Percentiles rank a stretch among this genome's conserved stretches.
phyloP scores from a whole-genome alignment of 345 rosid species.

The Moricandia moricandioides region DNA sequence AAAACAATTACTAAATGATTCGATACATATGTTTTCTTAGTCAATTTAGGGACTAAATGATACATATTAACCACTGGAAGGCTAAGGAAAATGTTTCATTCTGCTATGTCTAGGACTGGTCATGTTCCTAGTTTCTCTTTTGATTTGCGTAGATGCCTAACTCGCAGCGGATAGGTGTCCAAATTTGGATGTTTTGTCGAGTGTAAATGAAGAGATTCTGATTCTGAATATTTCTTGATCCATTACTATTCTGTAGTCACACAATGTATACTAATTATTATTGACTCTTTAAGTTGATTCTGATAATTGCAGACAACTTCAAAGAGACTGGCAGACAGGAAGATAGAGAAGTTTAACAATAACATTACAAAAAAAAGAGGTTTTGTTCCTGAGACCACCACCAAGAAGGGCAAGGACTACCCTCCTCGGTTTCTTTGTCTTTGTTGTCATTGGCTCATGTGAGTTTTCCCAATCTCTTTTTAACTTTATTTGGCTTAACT shows the following conservation, averaged over 20 bases:
- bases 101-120: background rate
- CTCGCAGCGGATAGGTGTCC: background rate
- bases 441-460: conserved; percentile 97
- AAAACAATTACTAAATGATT: no score
- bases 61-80: background rate
- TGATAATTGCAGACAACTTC: conserved; percentile 68
- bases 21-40: background rate
- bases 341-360: conserved; percentile 77
- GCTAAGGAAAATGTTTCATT: background rate
- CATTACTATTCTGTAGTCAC: background rate
- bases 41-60: background rate
- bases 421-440: conserved; percentile 91
- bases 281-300: background rate
- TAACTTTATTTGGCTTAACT: background rate
- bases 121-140: background rate
- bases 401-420: conserved; percentile 82
- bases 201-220: background rate
- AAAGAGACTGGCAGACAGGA: conserved; percentile 83
- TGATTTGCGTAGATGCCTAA: background rate
- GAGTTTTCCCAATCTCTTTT: background rate
- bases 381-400: conserved; percentile 71
- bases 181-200: background rate
- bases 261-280: background rate
- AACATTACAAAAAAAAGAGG: conserved; percentile 89
- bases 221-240: background rate